phyloP scores from a whole-genome alignment of 2,329 filamentous ascomycete genomes.

The Zasmidium cellare region DNA sequence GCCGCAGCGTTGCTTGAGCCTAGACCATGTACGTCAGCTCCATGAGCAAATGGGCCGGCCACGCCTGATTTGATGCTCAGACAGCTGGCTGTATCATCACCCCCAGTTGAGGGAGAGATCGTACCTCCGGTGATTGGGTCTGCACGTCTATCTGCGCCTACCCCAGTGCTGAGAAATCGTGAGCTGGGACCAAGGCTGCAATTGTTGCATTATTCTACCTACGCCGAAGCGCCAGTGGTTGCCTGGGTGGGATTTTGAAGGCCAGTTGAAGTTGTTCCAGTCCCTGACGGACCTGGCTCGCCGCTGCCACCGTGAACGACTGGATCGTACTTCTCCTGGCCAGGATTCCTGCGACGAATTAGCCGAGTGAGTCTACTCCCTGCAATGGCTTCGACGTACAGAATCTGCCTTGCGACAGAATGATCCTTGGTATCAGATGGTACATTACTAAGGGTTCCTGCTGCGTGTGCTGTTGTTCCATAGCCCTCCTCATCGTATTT shows the following conservation, averaged over 20 bases:
- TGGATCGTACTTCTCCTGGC: not conserved
- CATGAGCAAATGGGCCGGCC: constrained; percentile 7
- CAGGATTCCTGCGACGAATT: not conserved
- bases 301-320: not conserved
- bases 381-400: not conserved
- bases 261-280: not conserved
- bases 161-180: too few relatives aligned
- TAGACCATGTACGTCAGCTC: not conserved
- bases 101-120: not conserved
- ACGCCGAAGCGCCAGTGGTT: too few relatives aligned
- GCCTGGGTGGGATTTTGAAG: too few relatives aligned
- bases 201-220: too few relatives aligned
- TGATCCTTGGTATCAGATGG: constrained; percentile 1
- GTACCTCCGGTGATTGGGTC: constrained; percentile 3
- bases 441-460: not conserved
- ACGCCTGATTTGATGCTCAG: constrained; percentile 8
- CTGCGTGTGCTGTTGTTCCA: constrained; percentile 20
- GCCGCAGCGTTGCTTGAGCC: not conserved
- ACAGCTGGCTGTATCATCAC: not conserved
- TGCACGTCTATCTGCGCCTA: too few relatives aligned
- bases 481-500: constrained; percentile 25
- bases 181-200: too few relatives aligned
- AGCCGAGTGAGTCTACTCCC: not conserved
- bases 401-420: not conserved
- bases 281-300: not conserved